phyloP scores from a whole-genome alignment of 495 filamentous ascomycete species.

The Rusavskia elegans region DNA sequence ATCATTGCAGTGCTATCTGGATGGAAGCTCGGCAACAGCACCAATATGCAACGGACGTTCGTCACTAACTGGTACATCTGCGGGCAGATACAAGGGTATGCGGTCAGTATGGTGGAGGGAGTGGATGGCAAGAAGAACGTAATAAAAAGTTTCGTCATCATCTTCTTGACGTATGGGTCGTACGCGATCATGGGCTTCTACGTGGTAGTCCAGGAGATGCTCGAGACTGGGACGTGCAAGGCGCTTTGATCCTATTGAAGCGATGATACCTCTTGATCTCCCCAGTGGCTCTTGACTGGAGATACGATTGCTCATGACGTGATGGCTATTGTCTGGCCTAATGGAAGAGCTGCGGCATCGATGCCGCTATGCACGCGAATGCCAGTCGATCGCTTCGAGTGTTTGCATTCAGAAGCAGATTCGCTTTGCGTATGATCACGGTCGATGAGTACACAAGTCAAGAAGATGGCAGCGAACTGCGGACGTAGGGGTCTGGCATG shows the following conservation, averaged over 20 bases:
- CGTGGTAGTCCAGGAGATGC: slow-evolving; percentile 21
- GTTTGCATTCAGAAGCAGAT: too few relatives aligned
- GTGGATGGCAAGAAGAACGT: neutral
- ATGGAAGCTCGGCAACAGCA: neutral
- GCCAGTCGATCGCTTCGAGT: too few relatives aligned
- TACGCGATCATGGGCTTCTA: slow-evolving; percentile 2
- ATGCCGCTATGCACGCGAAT: too few relatives aligned
- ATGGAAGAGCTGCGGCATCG: too few relatives aligned
- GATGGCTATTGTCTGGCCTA: too few relatives aligned
- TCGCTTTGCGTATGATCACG: too few relatives aligned
- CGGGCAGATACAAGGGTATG: slow-evolving; percentile 3
- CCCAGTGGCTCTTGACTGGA: too few relatives aligned
- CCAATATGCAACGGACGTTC: neutral
- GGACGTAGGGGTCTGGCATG: too few relatives aligned
- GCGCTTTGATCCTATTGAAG: neutral
- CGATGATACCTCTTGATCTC: too few relatives aligned
- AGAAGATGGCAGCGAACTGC: too few relatives aligned
- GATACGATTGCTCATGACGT: too few relatives aligned
- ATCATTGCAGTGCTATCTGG: neutral
- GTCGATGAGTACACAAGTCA: too few relatives aligned
- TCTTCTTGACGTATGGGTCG: slow-evolving; percentile 1
- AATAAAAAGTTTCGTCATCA: neutral
- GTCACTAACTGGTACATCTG: slow-evolving; percentile 2
- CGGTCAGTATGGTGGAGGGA: neutral
- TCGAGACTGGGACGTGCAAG: neutral